Evolutionary conservation across 805 yeast species (phyloP), one percentile per base, ranked within the genome.

Genomic region (Cyberlindnera subsufficiens): DNA sequence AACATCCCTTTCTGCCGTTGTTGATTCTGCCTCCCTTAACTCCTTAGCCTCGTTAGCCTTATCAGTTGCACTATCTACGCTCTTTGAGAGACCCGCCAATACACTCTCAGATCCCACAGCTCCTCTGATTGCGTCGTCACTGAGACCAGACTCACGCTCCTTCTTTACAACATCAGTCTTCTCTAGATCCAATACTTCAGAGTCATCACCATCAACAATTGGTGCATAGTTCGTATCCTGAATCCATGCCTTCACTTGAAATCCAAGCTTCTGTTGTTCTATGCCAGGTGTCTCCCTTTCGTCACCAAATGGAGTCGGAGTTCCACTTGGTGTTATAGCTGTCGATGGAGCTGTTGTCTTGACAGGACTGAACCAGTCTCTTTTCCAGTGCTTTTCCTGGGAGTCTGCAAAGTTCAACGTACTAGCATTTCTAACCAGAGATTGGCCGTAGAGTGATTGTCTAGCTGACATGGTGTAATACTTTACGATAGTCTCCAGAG

Each of bases 41-140:
- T 22, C 27, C 20, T 32, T 32, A 13, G 17, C 35, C 13, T 18
- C 32, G 6, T 35, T 35, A 27, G 32, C 50, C 10, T 25, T 29
- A 19, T 30, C 39, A 25, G 34, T 27, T 30, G 30, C 37, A 39
- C 37, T 29, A 20, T 33, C 42, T 2, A 37, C 40, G n/a, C 40
- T 37, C 43, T 61, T 60, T 0, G 69, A 59, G 16, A 73, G 61
- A 4, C 78, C 76, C 3, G 75, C 72, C 47, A 71, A 69, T 1
- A 75, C 61, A 38, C 67, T 75, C 19, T 63, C 64, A 17, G 59
- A 61, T 8, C 75, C 77, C 6, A 74, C 79, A 6, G 81, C 80
- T 11, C 77, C 81, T 53, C 79, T 66, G 34, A 74, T 74, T 43
- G 74, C 79, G 25, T 65, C 71, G 32, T 67, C 72, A 4, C 71